Conservation (phyloP, 345 rosid species). For the Arabidopsis thaliana region DNA sequence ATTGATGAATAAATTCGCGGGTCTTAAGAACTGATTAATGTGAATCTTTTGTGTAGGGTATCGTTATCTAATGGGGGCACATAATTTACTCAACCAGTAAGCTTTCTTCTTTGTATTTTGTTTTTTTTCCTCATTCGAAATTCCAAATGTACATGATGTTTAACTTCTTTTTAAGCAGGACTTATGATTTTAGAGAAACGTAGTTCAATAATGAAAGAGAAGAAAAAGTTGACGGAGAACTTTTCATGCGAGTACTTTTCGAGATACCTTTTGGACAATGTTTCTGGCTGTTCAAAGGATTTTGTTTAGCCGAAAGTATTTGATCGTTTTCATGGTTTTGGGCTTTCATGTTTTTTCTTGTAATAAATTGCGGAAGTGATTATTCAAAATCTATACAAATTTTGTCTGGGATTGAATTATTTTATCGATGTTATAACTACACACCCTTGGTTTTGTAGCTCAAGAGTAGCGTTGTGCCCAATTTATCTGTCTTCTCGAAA, state of each 20-base stretch:
- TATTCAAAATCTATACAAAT: background rate
- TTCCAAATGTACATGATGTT: background rate
- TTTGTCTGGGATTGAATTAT: background rate
- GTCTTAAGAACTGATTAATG: background rate
- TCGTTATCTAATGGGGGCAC: constrained; percentile 28
- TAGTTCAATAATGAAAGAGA: constrained; percentile 33
- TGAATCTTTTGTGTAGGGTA: constrained; percentile 33
- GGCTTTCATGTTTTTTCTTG: background rate
- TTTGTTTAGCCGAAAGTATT: background rate
- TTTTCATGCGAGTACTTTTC: constrained; percentile 10
- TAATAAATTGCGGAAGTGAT: background rate
- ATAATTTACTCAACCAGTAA: constrained; percentile 20
- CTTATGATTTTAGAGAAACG: background rate
- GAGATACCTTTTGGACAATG: constrained; percentile 20
- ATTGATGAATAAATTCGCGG: background rate
- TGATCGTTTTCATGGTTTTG: background rate
- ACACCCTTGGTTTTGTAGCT: no score
- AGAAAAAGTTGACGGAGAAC: background rate
- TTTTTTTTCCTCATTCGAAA: background rate
- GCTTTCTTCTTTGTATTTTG: background rate
- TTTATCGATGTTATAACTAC: no score
- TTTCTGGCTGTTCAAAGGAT: background rate
- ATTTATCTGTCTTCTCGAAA: no score
- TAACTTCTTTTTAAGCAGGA: background rate
- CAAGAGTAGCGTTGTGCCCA: no score